These are phyloP conservation scores for Lithohypha guttulata DNA, from an alignment of 2,329 filamentous ascomycete genomes.

Conservation along the genomic window DNA sequence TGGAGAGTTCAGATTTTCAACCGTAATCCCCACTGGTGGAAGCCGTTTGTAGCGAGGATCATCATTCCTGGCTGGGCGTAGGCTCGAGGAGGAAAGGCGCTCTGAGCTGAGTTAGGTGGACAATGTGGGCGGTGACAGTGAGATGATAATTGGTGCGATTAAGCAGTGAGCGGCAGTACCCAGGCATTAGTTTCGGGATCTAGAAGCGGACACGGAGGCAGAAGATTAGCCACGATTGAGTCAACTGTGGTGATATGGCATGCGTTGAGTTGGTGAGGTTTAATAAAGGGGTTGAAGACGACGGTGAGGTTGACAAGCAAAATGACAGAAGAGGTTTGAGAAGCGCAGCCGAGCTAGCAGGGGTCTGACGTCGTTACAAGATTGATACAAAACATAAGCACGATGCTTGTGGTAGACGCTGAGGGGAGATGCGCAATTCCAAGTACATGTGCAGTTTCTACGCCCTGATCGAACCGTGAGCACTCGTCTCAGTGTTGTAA, in stretches of 20 bases:
- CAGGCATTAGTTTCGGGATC: conserved; percentile 21
- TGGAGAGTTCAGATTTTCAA: background rate
- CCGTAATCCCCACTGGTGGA: conserved; percentile 1
- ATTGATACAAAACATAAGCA: conserved; percentile 1
- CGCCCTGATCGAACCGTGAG: background rate
- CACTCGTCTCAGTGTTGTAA: conserved; percentile 2
- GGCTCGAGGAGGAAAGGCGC: conserved; percentile 9
- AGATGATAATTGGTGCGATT: conserved; percentile 14
- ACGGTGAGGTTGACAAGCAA: conserved; percentile 13
- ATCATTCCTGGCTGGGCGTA: conserved; percentile 4
- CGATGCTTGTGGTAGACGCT: background rate
- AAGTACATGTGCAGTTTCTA: background rate
- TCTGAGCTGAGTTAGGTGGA: conserved; percentile 5
- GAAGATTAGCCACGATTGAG: conserved; percentile 16
- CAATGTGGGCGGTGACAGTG: conserved; percentile 8
- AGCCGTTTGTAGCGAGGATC: conserved; percentile 1
- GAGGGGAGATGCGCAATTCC: background rate
- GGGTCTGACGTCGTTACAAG: conserved; percentile 5
- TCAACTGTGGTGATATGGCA: conserved; percentile 3
- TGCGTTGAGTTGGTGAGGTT: conserved; percentile 9
- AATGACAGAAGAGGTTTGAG: conserved; percentile 8
- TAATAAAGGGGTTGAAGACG: conserved; percentile 11
- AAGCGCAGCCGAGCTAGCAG: conserved; percentile 8
- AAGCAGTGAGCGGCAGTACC: conserved; percentile 8
- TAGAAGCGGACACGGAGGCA: conserved; percentile 21